Evolutionary conservation across 352 stramenopile genomes (phyloP), one percentile per base, ranked within the genome.

Genomic region (Globisporangium recalcitrans): DNA sequence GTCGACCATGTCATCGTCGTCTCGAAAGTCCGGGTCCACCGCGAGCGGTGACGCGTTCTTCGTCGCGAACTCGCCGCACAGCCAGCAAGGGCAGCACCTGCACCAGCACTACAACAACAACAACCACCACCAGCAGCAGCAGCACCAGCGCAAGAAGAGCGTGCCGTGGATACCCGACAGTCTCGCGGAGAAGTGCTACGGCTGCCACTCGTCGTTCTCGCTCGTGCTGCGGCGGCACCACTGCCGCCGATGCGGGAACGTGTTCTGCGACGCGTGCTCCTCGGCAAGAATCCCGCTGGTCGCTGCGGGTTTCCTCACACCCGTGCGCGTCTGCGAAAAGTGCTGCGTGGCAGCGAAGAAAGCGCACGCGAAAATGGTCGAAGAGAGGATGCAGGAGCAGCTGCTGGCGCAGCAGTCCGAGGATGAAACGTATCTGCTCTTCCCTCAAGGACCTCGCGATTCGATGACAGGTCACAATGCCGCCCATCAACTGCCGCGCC

Each of bases 231-330:
- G 85, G 7, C 75, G 87, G 16, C 90, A 97, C 58, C 87, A 97
- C 71, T 96, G 90, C 60, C 79, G 90, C 1, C 72, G 82, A 22
- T 96, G 91, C 65, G 91, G 92, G 5, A 90, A 91, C 44, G 77
- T 97, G 9, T 97, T 97, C 65, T 97, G 92, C 69, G 87, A 96
- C 52, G 69, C 79, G 14, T 97, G 92, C 66, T 87, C 85, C 7
- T 91, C 84, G 4, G 65, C 75, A 6, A 69, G 90, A n/a, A 94
- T 96, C 63, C 79, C 86, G 24, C 64, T 96, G 27, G 73, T 90
- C 1, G 70, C 78, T 2, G 78, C 82, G 0, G 82, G 79, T 1
- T 89, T 91, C 68, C 73, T 80, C 57, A 78, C 75, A 5, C 85
- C 85, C 13, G 85, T 94, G 8, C 70, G 85, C 13, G 85, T 95